Evolutionary conservation across 352 stramenopile genomes (phyloP).

Genomic region (Phytophthora macrochlamydospora): DNA sequence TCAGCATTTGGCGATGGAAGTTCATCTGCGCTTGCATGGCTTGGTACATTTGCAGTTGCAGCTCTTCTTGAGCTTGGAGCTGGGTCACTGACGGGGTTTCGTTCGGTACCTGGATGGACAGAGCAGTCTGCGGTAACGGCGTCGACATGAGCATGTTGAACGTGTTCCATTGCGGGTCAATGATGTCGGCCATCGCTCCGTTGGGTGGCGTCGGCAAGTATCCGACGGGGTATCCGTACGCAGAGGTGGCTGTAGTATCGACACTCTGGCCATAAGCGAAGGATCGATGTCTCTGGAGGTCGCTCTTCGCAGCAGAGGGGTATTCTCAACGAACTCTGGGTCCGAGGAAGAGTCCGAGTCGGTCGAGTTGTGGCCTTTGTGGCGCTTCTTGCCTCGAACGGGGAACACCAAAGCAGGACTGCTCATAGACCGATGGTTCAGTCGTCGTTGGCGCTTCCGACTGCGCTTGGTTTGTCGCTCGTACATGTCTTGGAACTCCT

Average conservation of each 20-base stretch:
- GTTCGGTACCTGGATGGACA: constrained; percentile 18
- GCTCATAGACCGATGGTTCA: constrained; percentile 3
- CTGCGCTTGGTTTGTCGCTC: constrained; percentile 60
- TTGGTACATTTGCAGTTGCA: constrained; percentile 78
- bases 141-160: constrained; percentile 65
- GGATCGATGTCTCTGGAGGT: background rate
- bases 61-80: constrained; percentile 23
- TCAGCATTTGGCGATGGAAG: constrained; percentile 83
- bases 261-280: background rate
- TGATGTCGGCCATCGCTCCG: constrained; percentile 34
- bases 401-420: constrained; percentile 52
- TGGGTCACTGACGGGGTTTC: constrained; percentile 4
- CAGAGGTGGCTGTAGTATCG: constrained; percentile 12
- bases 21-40: constrained; percentile 86
- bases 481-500: constrained; percentile 78
- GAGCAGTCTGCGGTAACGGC: constrained; percentile 27
- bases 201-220: background rate
- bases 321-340: constrained; percentile 1
- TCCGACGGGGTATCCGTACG: constrained; percentile 15
- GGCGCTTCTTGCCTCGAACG: constrained; percentile 28
- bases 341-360: constrained; percentile 20
- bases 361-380: constrained; percentile 16
- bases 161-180: constrained; percentile 68
- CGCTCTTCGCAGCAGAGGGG: constrained; percentile 3
- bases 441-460: constrained; percentile 42